Evolutionary conservation across 1,284 basidiomycete genomes (phyloP).

Genomic region (Fomitopsis palustris): DNA sequence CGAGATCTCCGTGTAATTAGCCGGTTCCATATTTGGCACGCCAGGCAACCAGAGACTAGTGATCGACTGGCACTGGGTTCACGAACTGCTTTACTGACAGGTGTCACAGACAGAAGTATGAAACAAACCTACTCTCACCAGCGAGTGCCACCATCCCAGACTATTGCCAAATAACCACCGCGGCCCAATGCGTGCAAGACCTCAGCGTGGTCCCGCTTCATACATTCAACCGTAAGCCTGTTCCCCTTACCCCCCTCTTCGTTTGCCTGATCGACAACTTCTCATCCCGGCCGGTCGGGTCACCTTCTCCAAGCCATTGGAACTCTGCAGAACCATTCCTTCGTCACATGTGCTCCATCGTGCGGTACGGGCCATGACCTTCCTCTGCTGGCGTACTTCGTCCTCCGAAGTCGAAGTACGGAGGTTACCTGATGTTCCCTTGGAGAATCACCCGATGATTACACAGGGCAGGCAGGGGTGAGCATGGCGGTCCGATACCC

Average conservation of each 20-base stretch:
- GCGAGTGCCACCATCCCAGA: background rate
- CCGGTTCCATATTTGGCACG: background rate
- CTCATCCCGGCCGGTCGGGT: slow-evolving; percentile 7
- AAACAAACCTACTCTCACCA: background rate
- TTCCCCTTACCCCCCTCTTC: slow-evolving; percentile 11
- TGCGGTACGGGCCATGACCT: slow-evolving; percentile 7
- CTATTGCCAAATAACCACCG: slow-evolving; percentile 13
- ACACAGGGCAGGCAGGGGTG: slow-evolving; percentile 1
- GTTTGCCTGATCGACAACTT: slow-evolving; percentile 20
- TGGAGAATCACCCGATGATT: slow-evolving; percentile 18
- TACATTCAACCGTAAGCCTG: slow-evolving; percentile 11
- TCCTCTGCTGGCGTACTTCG: slow-evolving; percentile 8
- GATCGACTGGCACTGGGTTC: background rate
- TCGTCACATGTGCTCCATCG: slow-evolving; percentile 18
- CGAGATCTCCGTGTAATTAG: background rate
- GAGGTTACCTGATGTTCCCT: slow-evolving; percentile 20
- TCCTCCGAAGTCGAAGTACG: slow-evolving; percentile 12
- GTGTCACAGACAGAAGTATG: background rate
- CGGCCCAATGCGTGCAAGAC: slow-evolving; percentile 15
- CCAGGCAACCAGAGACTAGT: background rate
- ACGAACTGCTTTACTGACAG: background rate
- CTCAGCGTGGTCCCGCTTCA: slow-evolving; percentile 13
- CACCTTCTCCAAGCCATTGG: slow-evolving; percentile 7
- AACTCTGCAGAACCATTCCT: slow-evolving; percentile 9
- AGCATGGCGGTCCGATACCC: slow-evolving; percentile 22